Conservation (phyloP, 2,329 filamentous ascomycete species). For the Dissoconium aciculare region DNA sequence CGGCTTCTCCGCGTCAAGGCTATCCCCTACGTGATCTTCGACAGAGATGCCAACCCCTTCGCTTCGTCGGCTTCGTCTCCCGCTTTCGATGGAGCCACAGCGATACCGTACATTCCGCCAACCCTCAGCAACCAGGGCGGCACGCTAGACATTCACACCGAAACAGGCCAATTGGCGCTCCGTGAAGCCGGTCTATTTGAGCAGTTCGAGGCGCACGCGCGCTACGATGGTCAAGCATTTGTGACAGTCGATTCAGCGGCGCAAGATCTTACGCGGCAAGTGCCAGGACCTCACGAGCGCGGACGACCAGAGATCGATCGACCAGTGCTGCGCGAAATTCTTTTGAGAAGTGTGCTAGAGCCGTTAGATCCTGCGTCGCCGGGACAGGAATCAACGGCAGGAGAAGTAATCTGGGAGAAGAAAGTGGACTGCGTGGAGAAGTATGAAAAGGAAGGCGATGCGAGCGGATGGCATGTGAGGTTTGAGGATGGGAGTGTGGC, state of each 20-base stretch:
- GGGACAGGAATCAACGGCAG: too few species aligned
- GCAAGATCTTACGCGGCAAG: slow-evolving; percentile 7
- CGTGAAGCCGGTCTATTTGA: slow-evolving; percentile 19
- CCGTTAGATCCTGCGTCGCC: too few species aligned
- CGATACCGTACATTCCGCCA: slow-evolving; percentile 4
- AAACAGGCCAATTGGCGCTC: slow-evolving; percentile 18
- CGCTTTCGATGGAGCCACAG: too few species aligned
- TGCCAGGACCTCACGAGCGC: slow-evolving; percentile 12
- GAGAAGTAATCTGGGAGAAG: slow-evolving; percentile 24
- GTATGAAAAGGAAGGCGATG: slow-evolving; percentile 9
- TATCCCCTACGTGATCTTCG: slow-evolving; percentile 18
- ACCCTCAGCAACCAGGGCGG: slow-evolving; percentile 14
- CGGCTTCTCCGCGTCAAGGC: slow-evolving; percentile 14
- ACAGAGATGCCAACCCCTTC: slow-evolving; percentile 15
- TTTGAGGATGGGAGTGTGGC: slow-evolving; percentile 21
- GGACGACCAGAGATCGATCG: slow-evolving; percentile 31
- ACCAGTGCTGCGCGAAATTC: slow-evolving; percentile 22
- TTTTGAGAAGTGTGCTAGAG: slow-evolving; percentile 26
- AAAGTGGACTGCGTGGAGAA: slow-evolving; percentile 13
- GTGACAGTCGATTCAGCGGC: slow-evolving; percentile 12
- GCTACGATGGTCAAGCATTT: slow-evolving; percentile 16
- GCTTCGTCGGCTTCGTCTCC: too few species aligned
- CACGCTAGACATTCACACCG: slow-evolving; percentile 20
- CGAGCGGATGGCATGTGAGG: slow-evolving; percentile 15
- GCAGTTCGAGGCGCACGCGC: slow-evolving; percentile 16